Base-by-base conservation (phyloP, 2,329 filamentous ascomycete genomes). In the Pseudopyricularia cyperi region DNA sequence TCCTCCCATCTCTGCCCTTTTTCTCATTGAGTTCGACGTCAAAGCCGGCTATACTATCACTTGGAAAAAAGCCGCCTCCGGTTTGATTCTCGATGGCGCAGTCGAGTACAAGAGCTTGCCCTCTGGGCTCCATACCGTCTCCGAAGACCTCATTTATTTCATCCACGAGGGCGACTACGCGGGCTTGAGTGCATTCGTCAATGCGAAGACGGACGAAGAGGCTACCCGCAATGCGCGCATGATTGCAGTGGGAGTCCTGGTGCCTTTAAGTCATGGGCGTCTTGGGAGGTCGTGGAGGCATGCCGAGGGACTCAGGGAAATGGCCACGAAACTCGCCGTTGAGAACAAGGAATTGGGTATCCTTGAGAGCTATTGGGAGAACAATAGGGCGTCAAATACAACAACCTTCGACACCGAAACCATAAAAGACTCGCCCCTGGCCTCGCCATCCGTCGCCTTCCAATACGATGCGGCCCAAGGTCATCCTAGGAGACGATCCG, bases 81-180 rank as follows among this genome's bases (percentile, higher is more conserved):
- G 80, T 48, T 76, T 91, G 69, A 75, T 79, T 67, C 77, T 97
- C 48, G 87, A 95, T 59, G 89, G 89, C 52, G 82, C 86, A 24
- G 89, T 96, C 61, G 93, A 98, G 69, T 98, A 89, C 77, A 97
- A 96, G 69, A 94, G 89, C 55, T 76, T 98, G 47, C 93, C 93
- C 2, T 97, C 91, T 0, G 93, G 93, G 24, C 69, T 96, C 49
- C 93, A 98, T 68, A 86, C 88, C 53, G 88, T 97, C 19, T 74
- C 83, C 32, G 82, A 90, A 58, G 93, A 98, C 66, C 74, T 97
- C 50, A 87, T 89, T 61, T 98, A 97, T 72, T 98, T 97, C 66
- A 83, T 95, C 44, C 89, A 97, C 63, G 83, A 80, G 55, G 72
- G 79, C 48, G 75, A 80, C 46, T 84, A 89, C 69, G 90, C 89